Evolutionary conservation across 768 basidiomycete species (phyloP), one percentile per base, ranked within the genome.

Genomic region (Termitomyces sp.): DNA sequence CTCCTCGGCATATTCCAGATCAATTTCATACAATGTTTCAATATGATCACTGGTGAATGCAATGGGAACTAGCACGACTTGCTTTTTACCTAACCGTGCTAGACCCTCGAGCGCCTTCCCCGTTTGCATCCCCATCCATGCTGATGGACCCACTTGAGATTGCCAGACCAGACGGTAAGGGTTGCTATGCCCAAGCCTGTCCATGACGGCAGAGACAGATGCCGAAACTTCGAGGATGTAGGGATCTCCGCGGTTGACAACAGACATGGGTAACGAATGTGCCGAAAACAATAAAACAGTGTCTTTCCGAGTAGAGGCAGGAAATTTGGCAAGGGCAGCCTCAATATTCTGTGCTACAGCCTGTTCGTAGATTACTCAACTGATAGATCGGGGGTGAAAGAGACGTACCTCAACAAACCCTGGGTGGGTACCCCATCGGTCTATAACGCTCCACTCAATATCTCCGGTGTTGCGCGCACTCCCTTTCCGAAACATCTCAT

Each of bases 41-140:
- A 99, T 98, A 70, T 99, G 97, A 73, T 99, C 97, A 69, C 90
- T 94, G 14, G 97, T 99, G 76, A 99, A 99, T 26, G 97, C 97
- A 60, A 99, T 94, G 0, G 97, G 97, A 7, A 99, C 85, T 39
- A 98, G 76, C 56, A 98, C 79, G 4, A 80, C 86, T 60, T 86
- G 83, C 70, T 90, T 92, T 69, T 79, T 82, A 31, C 88, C 89
- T 41, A 91, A 74, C 18, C 86, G 81, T 52, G 88, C 87, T 43
- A 92, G 78, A 18, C 90, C 91, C 77, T 97, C 93, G 68, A 99
- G 75, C 46, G 94, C 91, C 53, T 92, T 94, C 18, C 83, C 78
- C 2, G 97, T 99, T 71, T 98, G 94, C 76, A 93, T 94, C 4
- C 97, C 97, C 83, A 98, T 92, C 97, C 97, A 98, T 20, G 95